A percentile compares a stretch with the other conserved stretches of the same genome.
Conservation (phyloP, 148 eudicot genomes). For the Rhododendron molle region DNA sequence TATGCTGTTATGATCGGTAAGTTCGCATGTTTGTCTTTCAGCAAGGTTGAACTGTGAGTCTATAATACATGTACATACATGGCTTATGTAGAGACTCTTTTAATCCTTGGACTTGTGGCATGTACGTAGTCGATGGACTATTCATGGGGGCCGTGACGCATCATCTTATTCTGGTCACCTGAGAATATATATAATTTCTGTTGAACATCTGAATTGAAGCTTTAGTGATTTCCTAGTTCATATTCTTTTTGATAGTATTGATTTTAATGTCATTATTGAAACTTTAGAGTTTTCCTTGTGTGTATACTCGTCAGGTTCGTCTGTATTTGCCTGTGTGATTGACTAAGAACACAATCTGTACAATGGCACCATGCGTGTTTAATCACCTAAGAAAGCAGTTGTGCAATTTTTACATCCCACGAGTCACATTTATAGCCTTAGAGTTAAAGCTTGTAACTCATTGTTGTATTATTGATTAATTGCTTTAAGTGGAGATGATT, state of each 20-base stretch:
- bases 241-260: neutral
- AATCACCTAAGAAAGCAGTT: neutral
- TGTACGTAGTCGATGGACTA: neutral
- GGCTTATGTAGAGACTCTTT: neutral
- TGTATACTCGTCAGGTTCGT: neutral
- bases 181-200: neutral
- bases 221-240: neutral
- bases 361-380: too few species aligned
- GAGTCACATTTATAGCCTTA: neutral
- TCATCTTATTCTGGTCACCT: neutral
- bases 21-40: neutral
- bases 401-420: neutral
- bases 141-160: neutral
- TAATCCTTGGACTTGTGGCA: neutral
- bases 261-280: neutral
- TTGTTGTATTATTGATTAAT: neutral
- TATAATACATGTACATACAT: neutral
- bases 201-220: slow-evolving; percentile 13
- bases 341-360: neutral
- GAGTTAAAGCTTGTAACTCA: neutral
- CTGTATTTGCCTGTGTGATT: neutral
- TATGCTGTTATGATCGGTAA: neutral
- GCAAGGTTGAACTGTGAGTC: neutral
- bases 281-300: neutral
- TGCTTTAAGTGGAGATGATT: too few species aligned